Base-by-base conservation (phyloP, 2,329 filamentous ascomycete genomes). In the Tolypocladium tropicale region DNA sequence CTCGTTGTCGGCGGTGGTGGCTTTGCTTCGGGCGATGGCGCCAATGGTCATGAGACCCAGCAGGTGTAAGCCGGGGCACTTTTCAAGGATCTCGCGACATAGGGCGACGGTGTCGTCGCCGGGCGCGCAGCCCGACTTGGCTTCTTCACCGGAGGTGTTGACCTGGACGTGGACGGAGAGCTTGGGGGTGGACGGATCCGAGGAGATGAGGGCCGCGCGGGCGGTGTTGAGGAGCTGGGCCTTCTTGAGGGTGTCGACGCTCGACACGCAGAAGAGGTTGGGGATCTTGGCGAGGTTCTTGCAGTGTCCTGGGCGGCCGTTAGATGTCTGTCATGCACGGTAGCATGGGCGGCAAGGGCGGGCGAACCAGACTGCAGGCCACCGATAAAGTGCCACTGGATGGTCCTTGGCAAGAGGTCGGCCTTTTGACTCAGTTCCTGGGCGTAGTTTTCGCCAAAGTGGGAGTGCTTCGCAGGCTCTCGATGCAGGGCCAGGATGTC, bases 401-500 rank as follows among this genome's bases (percentile, higher is more conserved):
- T 88, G 36, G 79, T 80, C 49, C 75, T 74, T 0, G 94, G 93
- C 12, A 99, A 81, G 23, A 96, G 69, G 37, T 81, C 80, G 1
- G 90, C 87, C 72, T 99, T 99, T 69, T 95, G 88, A 57, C 81
- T 79, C 55, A 99, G 81, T 72, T 99, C 94, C 72, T 93, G 89
- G 4, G 88, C 80, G 75, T 99, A 99, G 77, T 99, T 99, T 74
- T 99, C 94, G 64, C 94, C 94, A 70, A 97, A 97, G 74, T 99
- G 90, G 21, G 78, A 63, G 55, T 92, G 89, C 1, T 74, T 71
- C 33, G 75, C 70, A 1, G 79, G 76, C 0, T 77, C 72, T 64
- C 81, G 78, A 74, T 95, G 87, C 1, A 99, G 82, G 33, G 91
- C 87, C 55, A 95, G 79, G 65, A 99, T 88, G 70, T 99, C 94